Percentiles rank a stretch among this genome's conserved stretches.
These are phyloP conservation scores for Aspergillus sp. DNA, from an alignment of 2,329 filamentous ascomycete genomes.

Conservation along the genomic window DNA sequence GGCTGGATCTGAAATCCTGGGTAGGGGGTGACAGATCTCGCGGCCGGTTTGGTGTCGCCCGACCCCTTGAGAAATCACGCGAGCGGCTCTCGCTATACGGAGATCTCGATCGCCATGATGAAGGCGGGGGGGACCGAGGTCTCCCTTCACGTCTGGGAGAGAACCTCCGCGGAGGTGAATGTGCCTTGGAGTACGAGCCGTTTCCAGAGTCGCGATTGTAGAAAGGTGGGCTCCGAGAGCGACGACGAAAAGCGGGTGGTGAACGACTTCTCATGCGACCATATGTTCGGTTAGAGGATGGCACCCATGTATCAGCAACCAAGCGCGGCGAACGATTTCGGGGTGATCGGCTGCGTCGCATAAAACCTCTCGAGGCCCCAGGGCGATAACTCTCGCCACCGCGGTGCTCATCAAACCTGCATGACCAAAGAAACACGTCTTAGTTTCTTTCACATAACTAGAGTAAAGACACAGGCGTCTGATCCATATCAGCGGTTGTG, in stretches of 20 bases:
- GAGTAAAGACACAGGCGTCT: not conserved
- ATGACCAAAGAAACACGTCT: constrained; percentile 1
- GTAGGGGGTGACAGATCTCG: constrained; percentile 36
- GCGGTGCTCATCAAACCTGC: constrained; percentile 40
- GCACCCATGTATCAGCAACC: constrained; percentile 43
- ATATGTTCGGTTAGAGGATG: constrained; percentile 30
- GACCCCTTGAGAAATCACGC: constrained; percentile 29
- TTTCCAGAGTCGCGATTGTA: constrained; percentile 34
- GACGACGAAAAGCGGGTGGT: constrained; percentile 37
- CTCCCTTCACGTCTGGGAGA: constrained; percentile 41
- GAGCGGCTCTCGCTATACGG: constrained; percentile 31
- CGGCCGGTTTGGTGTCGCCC: constrained; percentile 32
- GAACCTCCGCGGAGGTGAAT: constrained; percentile 38
- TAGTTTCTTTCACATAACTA: constrained; percentile 5
- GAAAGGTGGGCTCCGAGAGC: constrained; percentile 41
- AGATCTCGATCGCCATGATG: constrained; percentile 39
- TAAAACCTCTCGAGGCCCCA: constrained; percentile 33
- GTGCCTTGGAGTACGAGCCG: constrained; percentile 30
- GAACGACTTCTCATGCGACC: constrained; percentile 43
- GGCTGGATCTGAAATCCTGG: constrained; percentile 30
- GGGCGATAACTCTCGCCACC: constrained; percentile 46
- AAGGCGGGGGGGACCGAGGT: constrained; percentile 35
- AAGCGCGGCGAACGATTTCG: constrained; percentile 37
- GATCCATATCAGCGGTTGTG: not conserved
- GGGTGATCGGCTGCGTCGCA: constrained; percentile 34